Evolutionary conservation across 345 rosid species (phyloP).

Genomic region (Lepidium didymum): DNA sequence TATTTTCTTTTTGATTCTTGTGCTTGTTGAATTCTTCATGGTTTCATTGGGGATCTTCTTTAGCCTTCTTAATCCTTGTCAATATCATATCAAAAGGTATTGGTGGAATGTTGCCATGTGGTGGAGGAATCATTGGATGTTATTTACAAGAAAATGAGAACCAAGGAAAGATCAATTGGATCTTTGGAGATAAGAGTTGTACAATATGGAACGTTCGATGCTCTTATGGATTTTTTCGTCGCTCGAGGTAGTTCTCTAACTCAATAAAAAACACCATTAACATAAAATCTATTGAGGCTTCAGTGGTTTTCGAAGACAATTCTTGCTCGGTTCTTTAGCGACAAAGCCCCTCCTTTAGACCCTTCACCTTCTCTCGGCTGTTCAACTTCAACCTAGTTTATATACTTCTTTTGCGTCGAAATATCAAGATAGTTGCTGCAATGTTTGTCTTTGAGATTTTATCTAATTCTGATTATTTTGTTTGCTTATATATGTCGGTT

Average conservation of each 20-base stretch:
- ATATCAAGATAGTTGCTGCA: neutral
- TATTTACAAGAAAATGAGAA: conserved; percentile 38
- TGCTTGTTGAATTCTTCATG: too few relatives aligned
- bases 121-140: conserved; percentile 49
- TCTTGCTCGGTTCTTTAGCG: neutral
- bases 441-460: neutral
- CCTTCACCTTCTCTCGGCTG: too few relatives aligned
- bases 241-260: conserved; percentile 46
- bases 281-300: conserved; percentile 36
- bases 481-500: neutral
- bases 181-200: conserved; percentile 58
- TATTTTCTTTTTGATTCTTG: too few relatives aligned
- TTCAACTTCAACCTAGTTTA: too few relatives aligned
- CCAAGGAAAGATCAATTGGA: conserved; percentile 39
- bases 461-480: neutral
- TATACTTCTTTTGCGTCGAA: neutral
- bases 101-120: conserved; percentile 49
- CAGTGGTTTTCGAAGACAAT: neutral
- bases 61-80: too few relatives aligned
- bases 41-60: too few relatives aligned
- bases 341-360: neutral
- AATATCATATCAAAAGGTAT: neutral
- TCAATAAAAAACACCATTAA: conserved; percentile 58
- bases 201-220: conserved; percentile 46
- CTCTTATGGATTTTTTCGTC: conserved; percentile 47